phyloP scores from a whole-genome alignment of 257 asterid genomes.

The Plantago elongata region DNA sequence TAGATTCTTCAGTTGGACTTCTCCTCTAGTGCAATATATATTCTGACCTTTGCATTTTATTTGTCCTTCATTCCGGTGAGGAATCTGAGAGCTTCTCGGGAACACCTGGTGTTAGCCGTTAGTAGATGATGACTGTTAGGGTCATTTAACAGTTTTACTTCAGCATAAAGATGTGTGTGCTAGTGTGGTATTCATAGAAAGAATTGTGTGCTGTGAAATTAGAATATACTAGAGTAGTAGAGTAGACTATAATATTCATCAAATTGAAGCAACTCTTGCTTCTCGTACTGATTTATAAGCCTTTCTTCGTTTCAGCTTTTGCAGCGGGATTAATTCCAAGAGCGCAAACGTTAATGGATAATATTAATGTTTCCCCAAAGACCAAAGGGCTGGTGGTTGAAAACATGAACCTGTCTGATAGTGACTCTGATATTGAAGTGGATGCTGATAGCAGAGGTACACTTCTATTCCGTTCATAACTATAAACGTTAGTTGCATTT shows the following conservation, averaged over 20 bases:
- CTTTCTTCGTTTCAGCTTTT: conserved; percentile 48
- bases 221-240: background rate
- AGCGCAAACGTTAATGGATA: conserved; percentile 34
- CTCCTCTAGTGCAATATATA: no score
- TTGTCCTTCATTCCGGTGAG: no score
- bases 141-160: no score
- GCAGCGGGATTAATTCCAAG: conserved; percentile 43
- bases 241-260: no score
- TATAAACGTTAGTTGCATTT: no score
- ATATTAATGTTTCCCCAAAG: conserved; percentile 54
- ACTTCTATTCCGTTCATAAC: no score
- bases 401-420: conserved; percentile 34
- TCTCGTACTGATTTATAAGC: background rate
- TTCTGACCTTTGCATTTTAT: no score
- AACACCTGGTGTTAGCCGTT: no score
- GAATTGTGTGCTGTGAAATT: no score
- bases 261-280: background rate
- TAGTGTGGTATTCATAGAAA: background rate
- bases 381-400: conserved; percentile 50
- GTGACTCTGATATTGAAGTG: conserved; percentile 41
- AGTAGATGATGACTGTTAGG: background rate
- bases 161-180: background rate
- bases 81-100: no score
- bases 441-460: conserved; percentile 41
- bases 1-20: no score